Percentiles rank a stretch among this genome's conserved stretches.
These are phyloP conservation scores for Austroboletus eburneus DNA, from an alignment of 768 basidiomycete genomes.

Conservation along the genomic window DNA sequence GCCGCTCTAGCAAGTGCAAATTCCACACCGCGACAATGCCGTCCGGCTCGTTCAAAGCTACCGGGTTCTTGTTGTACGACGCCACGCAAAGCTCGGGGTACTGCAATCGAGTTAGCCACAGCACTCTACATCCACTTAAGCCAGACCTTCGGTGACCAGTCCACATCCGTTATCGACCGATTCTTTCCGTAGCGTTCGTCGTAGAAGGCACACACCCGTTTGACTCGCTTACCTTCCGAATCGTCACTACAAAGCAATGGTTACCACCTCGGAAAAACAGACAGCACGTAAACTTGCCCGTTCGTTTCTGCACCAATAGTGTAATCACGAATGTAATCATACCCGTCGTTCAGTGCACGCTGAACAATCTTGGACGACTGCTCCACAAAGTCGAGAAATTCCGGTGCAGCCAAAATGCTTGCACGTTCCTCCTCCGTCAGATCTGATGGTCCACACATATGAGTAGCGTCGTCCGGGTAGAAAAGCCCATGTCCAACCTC, in stretches of 20 bases:
- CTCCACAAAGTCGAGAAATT: constrained; percentile 92
- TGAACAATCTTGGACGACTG: constrained; percentile 94
- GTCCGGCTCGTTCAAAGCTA: constrained; percentile 91
- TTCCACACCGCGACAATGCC: constrained; percentile 99
- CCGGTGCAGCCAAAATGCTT: constrained; percentile 80
- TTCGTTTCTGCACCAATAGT: constrained; percentile 84
- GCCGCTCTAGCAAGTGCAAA: constrained; percentile 87
- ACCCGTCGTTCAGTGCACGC: constrained; percentile 89
- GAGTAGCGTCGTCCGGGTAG: background rate
- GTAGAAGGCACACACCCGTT: constrained; percentile 90
- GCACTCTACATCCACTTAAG: background rate
- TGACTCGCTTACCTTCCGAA: constrained; percentile 84
- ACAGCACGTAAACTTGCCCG: constrained; percentile 48
- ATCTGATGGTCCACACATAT: constrained; percentile 42
- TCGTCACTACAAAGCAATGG: constrained; percentile 60
- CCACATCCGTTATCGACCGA: constrained; percentile 91
- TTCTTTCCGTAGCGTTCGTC: constrained; percentile 92
- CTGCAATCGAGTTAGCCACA: constrained; percentile 37
- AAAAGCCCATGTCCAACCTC: constrained; percentile 44
- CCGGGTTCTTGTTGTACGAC: constrained; percentile 96
- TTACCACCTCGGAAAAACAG: background rate
- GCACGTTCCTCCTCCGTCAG: constrained; percentile 82
- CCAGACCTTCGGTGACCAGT: constrained; percentile 94
- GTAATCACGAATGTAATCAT: constrained; percentile 97
- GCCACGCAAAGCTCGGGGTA: constrained; percentile 95